phyloP scores from a whole-genome alignment of 257 asterid genomes.

The Jasminum sambac region DNA sequence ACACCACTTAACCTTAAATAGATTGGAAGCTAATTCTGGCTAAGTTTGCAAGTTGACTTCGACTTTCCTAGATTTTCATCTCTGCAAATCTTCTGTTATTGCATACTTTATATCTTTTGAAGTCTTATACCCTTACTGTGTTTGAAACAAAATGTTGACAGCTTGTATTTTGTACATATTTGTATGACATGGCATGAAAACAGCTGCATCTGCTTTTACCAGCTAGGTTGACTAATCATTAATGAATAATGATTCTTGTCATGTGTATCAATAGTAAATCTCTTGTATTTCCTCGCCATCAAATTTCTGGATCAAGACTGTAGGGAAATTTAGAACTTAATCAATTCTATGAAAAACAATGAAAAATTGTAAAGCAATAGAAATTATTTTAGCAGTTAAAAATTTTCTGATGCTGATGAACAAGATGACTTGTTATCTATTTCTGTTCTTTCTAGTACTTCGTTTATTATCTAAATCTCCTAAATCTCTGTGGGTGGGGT shows the following conservation, averaged over 20 bases:
- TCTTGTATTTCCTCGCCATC: conserved; percentile 11
- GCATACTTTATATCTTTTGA: conserved; percentile 4
- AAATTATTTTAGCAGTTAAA: conserved; percentile 8
- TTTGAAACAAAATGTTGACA: background rate
- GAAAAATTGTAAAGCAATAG: background rate
- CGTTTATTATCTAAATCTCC: conserved; percentile 15
- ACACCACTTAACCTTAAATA: conserved; percentile 5
- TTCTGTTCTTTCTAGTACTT: conserved; percentile 4
- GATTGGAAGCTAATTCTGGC: background rate
- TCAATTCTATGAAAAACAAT: background rate
- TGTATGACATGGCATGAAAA: background rate
- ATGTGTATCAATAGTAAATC: background rate
- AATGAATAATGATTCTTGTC: conserved; percentile 2
- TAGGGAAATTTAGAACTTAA: background rate
- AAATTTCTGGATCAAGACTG: conserved; percentile 10
- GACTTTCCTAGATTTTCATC: conserved; percentile 8
- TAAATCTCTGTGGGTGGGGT: conserved; percentile 3
- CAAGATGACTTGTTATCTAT: conserved; percentile 1
- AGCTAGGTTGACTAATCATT: background rate
- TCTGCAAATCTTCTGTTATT: background rate
- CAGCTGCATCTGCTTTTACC: background rate
- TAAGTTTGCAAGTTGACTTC: background rate
- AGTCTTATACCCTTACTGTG: conserved; percentile 15
- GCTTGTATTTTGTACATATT: background rate
- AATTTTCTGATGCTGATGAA: conserved; percentile 11